Evolutionary conservation across 108 stramenopile genomes (phyloP).

Genomic region (Schizochytrium sp.): DNA sequence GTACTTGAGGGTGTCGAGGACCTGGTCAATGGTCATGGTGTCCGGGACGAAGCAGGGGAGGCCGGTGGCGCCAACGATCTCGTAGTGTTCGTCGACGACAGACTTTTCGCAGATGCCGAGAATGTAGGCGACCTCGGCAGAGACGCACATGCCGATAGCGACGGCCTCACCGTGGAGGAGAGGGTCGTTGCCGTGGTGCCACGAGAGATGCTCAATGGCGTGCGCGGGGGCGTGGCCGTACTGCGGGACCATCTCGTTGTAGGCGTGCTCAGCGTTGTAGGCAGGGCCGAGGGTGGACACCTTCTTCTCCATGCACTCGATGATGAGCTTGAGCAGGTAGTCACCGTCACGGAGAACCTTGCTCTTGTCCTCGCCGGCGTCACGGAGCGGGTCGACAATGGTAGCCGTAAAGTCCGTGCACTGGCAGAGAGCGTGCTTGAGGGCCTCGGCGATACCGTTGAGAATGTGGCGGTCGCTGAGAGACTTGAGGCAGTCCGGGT

Average conservation of each 20-base stretch:
- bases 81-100: conserved; percentile 29
- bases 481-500: conserved; percentile 30
- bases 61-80: conserved; percentile 20
- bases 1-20: conserved; percentile 30
- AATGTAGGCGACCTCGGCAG: conserved; percentile 26
- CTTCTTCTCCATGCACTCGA: conserved; percentile 35
- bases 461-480: conserved; percentile 29
- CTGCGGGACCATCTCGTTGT: conserved; percentile 37
- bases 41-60: conserved; percentile 25
- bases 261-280: conserved; percentile 32
- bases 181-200: conserved; percentile 11
- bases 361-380: background rate
- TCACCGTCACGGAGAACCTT: conserved; percentile 16
- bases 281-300: conserved; percentile 28
- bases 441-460: conserved; percentile 41
- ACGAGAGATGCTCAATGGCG: conserved; percentile 38
- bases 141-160: conserved; percentile 39
- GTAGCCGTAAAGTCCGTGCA: conserved; percentile 13
- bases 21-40: conserved; percentile 6
- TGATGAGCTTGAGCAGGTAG: conserved; percentile 30
- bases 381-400: conserved; percentile 24
- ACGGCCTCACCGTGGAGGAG: conserved; percentile 41
- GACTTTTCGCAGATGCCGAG: conserved; percentile 24
- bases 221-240: conserved; percentile 40
- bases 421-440: conserved; percentile 37